A percentile compares a stretch with the other conserved stretches of the same genome.
phyloP scores from a whole-genome alignment of 305 asterid species.

The Solanum hybrid region DNA sequence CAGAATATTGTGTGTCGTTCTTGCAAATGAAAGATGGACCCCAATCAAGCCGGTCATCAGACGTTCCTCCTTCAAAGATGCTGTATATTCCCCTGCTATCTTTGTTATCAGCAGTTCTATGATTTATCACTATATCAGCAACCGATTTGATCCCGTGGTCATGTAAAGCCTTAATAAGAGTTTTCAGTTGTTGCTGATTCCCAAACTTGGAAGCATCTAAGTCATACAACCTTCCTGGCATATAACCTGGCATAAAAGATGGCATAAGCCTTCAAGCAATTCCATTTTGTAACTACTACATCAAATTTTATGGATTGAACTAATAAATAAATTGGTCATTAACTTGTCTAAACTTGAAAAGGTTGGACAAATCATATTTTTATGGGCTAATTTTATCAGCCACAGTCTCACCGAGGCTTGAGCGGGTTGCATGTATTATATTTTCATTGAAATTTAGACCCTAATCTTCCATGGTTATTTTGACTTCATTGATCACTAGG shows the following conservation, averaged over 20 bases:
- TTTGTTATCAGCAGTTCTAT: conserved; percentile 51
- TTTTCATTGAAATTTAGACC: not conserved
- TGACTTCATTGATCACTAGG: not conserved
- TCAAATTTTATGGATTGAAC: not conserved
- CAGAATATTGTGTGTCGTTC: conserved; percentile 44
- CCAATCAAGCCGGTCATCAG: conserved; percentile 82
- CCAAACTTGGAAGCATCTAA: conserved; percentile 76
- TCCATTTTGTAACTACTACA: not conserved
- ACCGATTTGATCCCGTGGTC: conserved; percentile 48
- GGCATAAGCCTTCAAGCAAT: not conserved
- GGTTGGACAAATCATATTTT: not conserved
- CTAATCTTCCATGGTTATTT: not conserved
- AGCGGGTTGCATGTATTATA: not conserved
- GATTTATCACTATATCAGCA: conserved; percentile 86
- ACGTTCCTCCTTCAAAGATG: conserved; percentile 80
- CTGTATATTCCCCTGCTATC: conserved; percentile 55
- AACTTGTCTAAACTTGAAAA: not conserved
- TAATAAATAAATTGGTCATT: not conserved
- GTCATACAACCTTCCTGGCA: conserved; percentile 79
- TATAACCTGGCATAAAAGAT: conserved; percentile 37
- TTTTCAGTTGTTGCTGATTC: conserved; percentile 33
- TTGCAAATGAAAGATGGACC: conserved; percentile 60
- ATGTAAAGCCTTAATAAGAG: conserved; percentile 35
- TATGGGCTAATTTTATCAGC: not conserved
- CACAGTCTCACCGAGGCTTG: not conserved